phyloP scores from a whole-genome alignment of 1,284 basidiomycete genomes.

The Flammula alnicola region DNA sequence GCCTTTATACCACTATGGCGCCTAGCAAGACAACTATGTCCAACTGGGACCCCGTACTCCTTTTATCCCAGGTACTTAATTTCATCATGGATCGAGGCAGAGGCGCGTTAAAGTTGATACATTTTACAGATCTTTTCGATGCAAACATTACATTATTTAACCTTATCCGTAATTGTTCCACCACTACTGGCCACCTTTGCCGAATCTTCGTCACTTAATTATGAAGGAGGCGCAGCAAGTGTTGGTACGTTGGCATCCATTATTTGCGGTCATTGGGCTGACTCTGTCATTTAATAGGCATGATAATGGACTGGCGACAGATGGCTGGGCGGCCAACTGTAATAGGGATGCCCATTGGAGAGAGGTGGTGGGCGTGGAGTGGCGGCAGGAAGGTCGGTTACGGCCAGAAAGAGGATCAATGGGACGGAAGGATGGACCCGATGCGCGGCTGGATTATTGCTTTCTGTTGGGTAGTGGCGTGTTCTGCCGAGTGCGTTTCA shows the following conservation, averaged over 20 bases:
- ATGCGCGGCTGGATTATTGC: conserved; percentile 88
- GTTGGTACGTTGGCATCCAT: conserved; percentile 62
- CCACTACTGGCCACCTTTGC: conserved; percentile 80
- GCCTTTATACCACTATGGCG: conserved; percentile 30
- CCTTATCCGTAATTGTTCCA: conserved; percentile 83
- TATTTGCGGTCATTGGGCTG: neutral
- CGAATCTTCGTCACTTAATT: conserved; percentile 71
- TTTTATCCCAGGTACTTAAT: conserved; percentile 67
- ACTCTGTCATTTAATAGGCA: conserved; percentile 48
- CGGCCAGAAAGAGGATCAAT: conserved; percentile 53
- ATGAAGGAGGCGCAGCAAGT: conserved; percentile 86
- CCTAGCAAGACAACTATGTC: conserved; percentile 39
- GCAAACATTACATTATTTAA: conserved; percentile 92
- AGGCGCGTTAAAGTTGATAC: neutral
- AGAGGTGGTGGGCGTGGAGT: conserved; percentile 79
- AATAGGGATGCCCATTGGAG: conserved; percentile 61
- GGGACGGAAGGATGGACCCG: conserved; percentile 71
- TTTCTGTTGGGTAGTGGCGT: conserved; percentile 80
- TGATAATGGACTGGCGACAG: conserved; percentile 98
- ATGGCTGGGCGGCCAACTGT: conserved; percentile 85
- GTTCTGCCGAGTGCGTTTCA: conserved; percentile 70
- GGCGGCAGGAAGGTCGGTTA: conserved; percentile 72
- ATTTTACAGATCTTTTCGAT: conserved; percentile 81
- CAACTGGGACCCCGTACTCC: conserved; percentile 78
- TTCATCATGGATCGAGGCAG: neutral